Percentiles rank a stretch among this genome's conserved stretches.
Evolutionary conservation across 179 eudicot genomes (phyloP).

Genomic region (Pouteria campechiana): DNA sequence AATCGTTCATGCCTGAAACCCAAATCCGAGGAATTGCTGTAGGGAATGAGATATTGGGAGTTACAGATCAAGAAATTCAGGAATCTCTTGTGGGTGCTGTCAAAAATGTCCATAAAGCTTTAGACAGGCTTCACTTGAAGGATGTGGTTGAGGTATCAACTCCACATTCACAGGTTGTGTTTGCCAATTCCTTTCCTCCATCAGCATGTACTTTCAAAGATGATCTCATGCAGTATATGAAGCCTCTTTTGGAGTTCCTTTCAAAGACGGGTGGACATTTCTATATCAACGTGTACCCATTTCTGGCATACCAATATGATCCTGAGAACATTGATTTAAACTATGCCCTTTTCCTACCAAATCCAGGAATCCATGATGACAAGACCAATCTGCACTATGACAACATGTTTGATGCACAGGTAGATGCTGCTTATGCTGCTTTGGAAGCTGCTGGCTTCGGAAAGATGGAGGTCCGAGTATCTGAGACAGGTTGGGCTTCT

Average conservation of each 20-base stretch:
- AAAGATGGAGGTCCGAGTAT: conserved; percentile 67
- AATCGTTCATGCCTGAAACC: conserved; percentile 50
- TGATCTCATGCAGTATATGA: conserved; percentile 44
- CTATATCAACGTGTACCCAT: conserved; percentile 80
- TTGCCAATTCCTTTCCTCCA: conserved; percentile 65
- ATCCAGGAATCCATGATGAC: conserved; percentile 45
- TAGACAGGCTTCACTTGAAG: conserved; percentile 25
- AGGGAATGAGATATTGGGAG: conserved; percentile 69
- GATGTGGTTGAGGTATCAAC: conserved; percentile 41
- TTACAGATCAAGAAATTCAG: conserved; percentile 37
- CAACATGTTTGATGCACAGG: conserved; percentile 78
- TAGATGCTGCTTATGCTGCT: conserved; percentile 70
- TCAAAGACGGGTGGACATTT: conserved; percentile 45
- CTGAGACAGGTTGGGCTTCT: conserved; percentile 98
- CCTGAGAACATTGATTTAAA: conserved; percentile 45
- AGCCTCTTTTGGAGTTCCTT: conserved; percentile 47
- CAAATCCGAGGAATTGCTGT: conserved; percentile 62
- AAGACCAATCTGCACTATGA: conserved; percentile 65
- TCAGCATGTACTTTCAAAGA: conserved; percentile 57
- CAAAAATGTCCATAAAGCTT: conserved; percentile 49
- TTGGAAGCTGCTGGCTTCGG: conserved; percentile 56
- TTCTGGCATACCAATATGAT: conserved; percentile 66
- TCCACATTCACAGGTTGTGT: conserved; percentile 78
- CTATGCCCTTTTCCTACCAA: conserved; percentile 55
- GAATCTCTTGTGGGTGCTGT: conserved; percentile 54